Conservation (phyloP, 2,329 filamentous ascomycete species). For the Chaetomium olivaceum region DNA sequence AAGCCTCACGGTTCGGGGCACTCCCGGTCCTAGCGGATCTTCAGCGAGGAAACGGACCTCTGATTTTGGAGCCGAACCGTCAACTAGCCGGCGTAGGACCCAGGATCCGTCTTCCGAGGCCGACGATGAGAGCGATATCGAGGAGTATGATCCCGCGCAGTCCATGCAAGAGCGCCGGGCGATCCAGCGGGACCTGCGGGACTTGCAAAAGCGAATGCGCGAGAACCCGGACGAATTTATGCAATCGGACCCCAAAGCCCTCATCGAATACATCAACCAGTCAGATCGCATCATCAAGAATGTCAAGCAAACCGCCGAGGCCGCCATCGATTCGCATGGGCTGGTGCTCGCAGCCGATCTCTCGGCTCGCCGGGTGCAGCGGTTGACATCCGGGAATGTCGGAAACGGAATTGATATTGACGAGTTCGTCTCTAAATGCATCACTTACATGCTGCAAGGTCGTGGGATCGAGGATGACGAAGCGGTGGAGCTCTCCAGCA, state of each 20-base stretch:
- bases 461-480: conserved; percentile 55
- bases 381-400: conserved; percentile 70
- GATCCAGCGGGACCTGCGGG: conserved; percentile 69
- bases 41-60: conserved; percentile 28
- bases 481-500: conserved; percentile 52
- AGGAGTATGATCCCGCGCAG: conserved; percentile 80
- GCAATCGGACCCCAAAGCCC: conserved; percentile 59
- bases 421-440: conserved; percentile 87
- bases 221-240: conserved; percentile 71
- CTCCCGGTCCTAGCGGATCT: neutral
- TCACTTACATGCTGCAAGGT: conserved; percentile 78
- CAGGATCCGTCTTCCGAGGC: conserved; percentile 29
- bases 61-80: conserved; percentile 24
- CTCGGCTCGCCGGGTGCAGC: conserved; percentile 73
- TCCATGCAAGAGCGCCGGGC: conserved; percentile 69
- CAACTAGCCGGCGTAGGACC: conserved; percentile 29
- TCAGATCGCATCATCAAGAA: conserved; percentile 66
- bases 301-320: conserved; percentile 86
- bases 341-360: conserved; percentile 80
- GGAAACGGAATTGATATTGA: conserved; percentile 82
- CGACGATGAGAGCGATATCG: conserved; percentile 37
- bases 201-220: conserved; percentile 58
- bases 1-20: conserved; percentile 25
- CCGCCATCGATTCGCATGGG: conserved; percentile 84
- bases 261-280: conserved; percentile 65